Conservation (phyloP, 2,329 filamentous ascomycete species). For the Coniochaeta ligniaria region DNA sequence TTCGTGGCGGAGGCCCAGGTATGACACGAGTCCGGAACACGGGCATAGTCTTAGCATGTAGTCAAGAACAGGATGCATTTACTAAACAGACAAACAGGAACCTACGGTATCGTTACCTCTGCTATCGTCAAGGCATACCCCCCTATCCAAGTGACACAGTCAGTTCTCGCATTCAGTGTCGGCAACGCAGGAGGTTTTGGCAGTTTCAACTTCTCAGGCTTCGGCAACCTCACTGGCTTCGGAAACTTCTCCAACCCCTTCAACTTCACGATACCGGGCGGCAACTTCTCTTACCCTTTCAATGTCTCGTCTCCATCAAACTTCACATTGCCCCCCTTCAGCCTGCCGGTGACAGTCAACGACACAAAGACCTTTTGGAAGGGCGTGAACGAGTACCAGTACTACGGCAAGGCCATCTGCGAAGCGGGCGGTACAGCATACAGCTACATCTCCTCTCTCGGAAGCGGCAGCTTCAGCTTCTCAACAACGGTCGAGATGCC, state of each 20-base stretch:
- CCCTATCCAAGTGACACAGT: neutral
- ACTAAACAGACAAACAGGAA: conserved; percentile 8
- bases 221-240: neutral
- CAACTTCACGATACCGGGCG: conserved; percentile 5
- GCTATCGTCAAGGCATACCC: conserved; percentile 16
- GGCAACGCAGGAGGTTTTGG: neutral
- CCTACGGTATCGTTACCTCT: conserved; percentile 18
- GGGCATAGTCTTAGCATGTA: too few species aligned
- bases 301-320: conserved; percentile 16
- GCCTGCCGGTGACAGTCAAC: conserved; percentile 3
- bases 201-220: neutral
- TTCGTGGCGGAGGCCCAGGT: conserved; percentile 27
- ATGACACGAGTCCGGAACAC: conserved; percentile 7
- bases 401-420: conserved; percentile 23
- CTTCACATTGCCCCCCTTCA: conserved; percentile 7
- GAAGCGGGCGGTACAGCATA: conserved; percentile 27
- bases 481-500: conserved; percentile 26
- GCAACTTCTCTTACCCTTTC: neutral
- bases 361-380: conserved; percentile 17
- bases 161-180: neutral
- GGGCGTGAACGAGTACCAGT: conserved; percentile 24
- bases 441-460: conserved; percentile 21
- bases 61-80: neutral
- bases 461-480: conserved; percentile 22
- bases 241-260: neutral